A percentile compares a stretch with the other conserved stretches of the same genome.
Evolutionary conservation across 495 filamentous ascomycete genomes (phyloP).

Genomic region (Cercophora newfieldiana): DNA sequence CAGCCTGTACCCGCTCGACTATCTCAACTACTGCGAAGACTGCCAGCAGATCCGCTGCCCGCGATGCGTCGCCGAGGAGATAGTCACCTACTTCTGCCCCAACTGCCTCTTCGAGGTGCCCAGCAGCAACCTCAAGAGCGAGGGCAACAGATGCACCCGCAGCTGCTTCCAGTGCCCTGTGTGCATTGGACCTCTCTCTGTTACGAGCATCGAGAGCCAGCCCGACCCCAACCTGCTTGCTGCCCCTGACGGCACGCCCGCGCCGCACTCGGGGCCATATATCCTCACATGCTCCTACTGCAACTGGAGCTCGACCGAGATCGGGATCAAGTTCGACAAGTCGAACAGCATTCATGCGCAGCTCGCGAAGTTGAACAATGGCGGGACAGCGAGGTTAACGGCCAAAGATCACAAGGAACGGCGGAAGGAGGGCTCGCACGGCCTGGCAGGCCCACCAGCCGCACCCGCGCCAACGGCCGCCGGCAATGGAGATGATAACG

Average conservation of each 20-base stretch:
- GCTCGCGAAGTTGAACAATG: conserved; percentile 62
- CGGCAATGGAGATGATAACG: neutral
- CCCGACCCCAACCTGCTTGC: conserved; percentile 45
- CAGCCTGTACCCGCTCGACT: conserved; percentile 89
- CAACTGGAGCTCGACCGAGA: conserved; percentile 85
- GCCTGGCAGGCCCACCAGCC: conserved; percentile 19
- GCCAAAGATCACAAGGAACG: conserved; percentile 46
- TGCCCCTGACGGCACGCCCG: conserved; percentile 35
- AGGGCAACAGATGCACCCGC: conserved; percentile 92
- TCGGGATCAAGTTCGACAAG: conserved; percentile 87
- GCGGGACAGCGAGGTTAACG: conserved; percentile 42
- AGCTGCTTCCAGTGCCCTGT: conserved; percentile 94
- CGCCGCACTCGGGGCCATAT: conserved; percentile 59
- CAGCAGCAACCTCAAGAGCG: conserved; percentile 81
- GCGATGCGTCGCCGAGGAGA: conserved; percentile 87
- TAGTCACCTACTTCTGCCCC: conserved; percentile 93
- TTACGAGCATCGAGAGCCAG: conserved; percentile 62
- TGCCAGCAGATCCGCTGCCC: conserved; percentile 94
- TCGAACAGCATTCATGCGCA: conserved; percentile 81
- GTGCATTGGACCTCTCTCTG: conserved; percentile 77
- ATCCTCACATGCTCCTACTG: conserved; percentile 86
- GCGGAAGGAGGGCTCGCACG: conserved; percentile 39
- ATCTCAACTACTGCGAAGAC: conserved; percentile 93
- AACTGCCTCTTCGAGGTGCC: conserved; percentile 94
- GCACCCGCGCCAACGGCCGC: conserved; percentile 2